Conservation (phyloP, 2,329 filamentous ascomycete genomes). For the Fusarium vanettenii region DNA sequence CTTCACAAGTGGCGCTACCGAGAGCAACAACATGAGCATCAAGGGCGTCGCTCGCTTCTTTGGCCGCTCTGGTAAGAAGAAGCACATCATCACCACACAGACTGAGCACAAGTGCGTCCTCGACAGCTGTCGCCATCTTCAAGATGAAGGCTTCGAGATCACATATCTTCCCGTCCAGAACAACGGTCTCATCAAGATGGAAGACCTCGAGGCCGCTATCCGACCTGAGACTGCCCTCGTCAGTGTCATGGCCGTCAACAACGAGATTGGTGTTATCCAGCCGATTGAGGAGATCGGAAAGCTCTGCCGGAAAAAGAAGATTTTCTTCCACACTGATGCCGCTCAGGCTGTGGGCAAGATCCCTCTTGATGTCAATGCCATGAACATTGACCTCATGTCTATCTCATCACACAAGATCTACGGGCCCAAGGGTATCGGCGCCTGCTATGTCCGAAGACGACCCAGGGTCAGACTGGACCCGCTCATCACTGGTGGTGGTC, state of each 20-base stretch:
- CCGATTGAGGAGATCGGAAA: conserved; percentile 93
- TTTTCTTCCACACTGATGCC: conserved; percentile 98
- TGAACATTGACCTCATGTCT: conserved; percentile 99
- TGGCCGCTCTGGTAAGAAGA: conserved; percentile 93
- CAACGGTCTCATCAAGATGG: conserved; percentile 87
- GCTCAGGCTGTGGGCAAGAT: conserved; percentile 99
- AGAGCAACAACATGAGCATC: conserved; percentile 99
- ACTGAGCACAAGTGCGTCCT: conserved; percentile 99
- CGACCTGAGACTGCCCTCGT: conserved; percentile 91
- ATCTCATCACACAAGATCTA: conserved; percentile 99
- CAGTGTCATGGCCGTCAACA: conserved; percentile 99
- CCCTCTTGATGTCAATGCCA: conserved; percentile 93
- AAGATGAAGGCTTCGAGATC: conserved; percentile 95
- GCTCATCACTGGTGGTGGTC: conserved; percentile 94
- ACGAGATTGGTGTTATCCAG: conserved; percentile 99
- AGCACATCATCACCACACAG: conserved; percentile 96
- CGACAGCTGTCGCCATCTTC: conserved; percentile 95
- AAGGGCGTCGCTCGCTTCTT: conserved; percentile 98
- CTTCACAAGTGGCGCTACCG: conserved; percentile 96
- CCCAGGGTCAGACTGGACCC: conserved; percentile 95
- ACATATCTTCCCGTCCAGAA: conserved; percentile 94
- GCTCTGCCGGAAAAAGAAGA: conserved; percentile 89
- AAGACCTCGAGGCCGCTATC: conserved; percentile 88
- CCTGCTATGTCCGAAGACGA: conserved; percentile 92
- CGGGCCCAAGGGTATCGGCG: conserved; percentile 95